Evolutionary conservation across 495 filamentous ascomycete species (phyloP).

Genomic region (Apodospora peruviana): DNA sequence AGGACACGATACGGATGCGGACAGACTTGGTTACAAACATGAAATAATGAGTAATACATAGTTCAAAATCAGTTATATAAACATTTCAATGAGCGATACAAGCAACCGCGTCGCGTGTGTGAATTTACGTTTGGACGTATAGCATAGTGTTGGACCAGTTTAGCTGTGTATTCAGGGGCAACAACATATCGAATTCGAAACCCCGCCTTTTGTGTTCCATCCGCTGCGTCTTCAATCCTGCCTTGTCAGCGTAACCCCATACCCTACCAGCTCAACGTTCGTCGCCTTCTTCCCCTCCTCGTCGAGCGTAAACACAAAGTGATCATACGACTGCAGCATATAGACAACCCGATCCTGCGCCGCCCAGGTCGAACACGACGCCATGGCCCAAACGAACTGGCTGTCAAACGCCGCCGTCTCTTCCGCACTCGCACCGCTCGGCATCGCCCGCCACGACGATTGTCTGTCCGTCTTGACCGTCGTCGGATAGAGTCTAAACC

Average conservation of each 20-base stretch:
- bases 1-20: too few relatives aligned
- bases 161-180: too few relatives aligned
- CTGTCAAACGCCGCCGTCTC: slow-evolving; percentile 18
- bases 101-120: too few relatives aligned
- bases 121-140: too few relatives aligned
- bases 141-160: too few relatives aligned
- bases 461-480: slow-evolving; percentile 14
- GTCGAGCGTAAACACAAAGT: slow-evolving; percentile 12
- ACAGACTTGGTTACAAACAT: too few relatives aligned
- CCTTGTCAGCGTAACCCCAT: slow-evolving; percentile 4
- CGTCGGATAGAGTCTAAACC: slow-evolving; percentile 25
- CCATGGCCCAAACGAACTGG: slow-evolving; percentile 18
- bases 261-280: slow-evolving; percentile 9
- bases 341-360: slow-evolving; percentile 30
- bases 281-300: slow-evolving; percentile 2
- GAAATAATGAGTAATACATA: too few relatives aligned
- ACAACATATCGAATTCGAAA: too few relatives aligned
- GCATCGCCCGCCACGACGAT: slow-evolving; percentile 24
- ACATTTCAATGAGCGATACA: too few relatives aligned
- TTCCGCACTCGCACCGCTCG: slow-evolving; percentile 18
- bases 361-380: slow-evolving; percentile 26
- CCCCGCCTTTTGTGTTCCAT: too few relatives aligned
- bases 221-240: too few relatives aligned
- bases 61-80: too few relatives aligned
- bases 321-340: slow-evolving; percentile 5